A percentile compares a stretch with the other conserved stretches of the same genome.
Evolutionary conservation across 805 yeast genomes (phyloP).

Genomic region (Cyberlindnera euphorbiiphila): DNA sequence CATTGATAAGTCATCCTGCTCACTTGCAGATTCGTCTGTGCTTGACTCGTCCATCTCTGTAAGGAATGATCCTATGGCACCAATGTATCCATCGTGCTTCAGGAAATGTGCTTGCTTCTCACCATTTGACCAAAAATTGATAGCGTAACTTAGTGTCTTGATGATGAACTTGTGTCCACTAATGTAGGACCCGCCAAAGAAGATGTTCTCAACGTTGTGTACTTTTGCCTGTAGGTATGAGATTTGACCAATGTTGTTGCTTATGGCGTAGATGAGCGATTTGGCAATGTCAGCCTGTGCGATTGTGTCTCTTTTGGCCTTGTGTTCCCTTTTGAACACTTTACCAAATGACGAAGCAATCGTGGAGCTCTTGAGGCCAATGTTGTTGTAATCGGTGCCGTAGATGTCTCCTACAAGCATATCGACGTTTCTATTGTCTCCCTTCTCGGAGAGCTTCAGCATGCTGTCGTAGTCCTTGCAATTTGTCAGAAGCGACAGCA

Average conservation of each 20-base stretch:
- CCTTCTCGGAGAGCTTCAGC: conserved; percentile 83
- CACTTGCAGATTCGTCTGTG: too few species aligned
- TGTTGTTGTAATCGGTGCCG: conserved; percentile 81
- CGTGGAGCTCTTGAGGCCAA: conserved; percentile 84
- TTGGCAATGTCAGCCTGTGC: conserved; percentile 71
- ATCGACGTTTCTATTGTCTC: conserved; percentile 89
- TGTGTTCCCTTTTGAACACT: conserved; percentile 63
- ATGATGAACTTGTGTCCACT: conserved; percentile 94
- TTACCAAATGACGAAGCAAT: conserved; percentile 95
- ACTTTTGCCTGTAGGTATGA: conserved; percentile 90
- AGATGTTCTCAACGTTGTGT: conserved; percentile 75
- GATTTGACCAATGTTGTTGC: conserved; percentile 96
- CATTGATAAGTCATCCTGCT: too few species aligned
- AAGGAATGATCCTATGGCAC: conserved; percentile 93
- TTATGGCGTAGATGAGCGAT: conserved; percentile 79
- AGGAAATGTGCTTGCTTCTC: conserved; percentile 87
- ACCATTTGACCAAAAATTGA: conserved; percentile 92
- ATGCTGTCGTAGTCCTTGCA: conserved; percentile 89
- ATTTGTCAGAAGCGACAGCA: conserved; percentile 79
- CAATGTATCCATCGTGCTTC: conserved; percentile 93
- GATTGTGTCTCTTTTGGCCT: conserved; percentile 26
- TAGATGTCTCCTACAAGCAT: conserved; percentile 95
- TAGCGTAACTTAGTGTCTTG: conserved; percentile 89
- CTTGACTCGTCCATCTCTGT: too few species aligned
- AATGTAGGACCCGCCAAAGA: conserved; percentile 95